phyloP scores from a whole-genome alignment of 768 basidiomycete species.

The Rhodotorula sphaerocarpa region DNA sequence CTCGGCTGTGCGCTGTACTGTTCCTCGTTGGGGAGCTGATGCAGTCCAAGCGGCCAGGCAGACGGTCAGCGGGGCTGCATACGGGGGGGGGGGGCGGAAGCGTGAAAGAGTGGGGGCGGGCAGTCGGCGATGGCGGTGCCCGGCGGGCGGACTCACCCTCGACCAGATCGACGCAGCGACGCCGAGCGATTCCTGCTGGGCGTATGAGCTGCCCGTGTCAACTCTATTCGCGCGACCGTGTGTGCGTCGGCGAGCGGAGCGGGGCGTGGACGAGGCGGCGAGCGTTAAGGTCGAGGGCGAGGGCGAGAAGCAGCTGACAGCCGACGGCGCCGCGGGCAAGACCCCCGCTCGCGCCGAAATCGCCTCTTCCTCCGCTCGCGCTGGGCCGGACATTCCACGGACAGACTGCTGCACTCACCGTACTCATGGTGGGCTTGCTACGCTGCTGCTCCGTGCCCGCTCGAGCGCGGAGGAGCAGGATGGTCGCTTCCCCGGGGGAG shows the following conservation, averaged over 20 bases:
- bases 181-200: neutral
- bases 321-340: too few species aligned
- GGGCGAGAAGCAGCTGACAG: too few species aligned
- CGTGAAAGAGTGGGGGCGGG: neutral
- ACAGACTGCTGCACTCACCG: neutral
- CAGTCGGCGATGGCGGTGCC: neutral
- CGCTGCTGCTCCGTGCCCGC: too few species aligned
- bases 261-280: neutral
- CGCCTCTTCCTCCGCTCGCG: too few species aligned
- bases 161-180: constrained; percentile 19
- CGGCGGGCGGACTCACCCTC: neutral
- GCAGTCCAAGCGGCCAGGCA: neutral
- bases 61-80: neutral
- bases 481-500: too few species aligned
- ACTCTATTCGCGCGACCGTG: too few species aligned
- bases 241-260: neutral
- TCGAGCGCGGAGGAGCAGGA: too few species aligned
- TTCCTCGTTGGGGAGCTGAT: constrained; percentile 24
- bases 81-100: neutral
- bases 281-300: too few species aligned
- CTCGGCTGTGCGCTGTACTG: neutral
- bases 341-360: too few species aligned
- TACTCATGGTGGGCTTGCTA: neutral
- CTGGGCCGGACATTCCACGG: too few species aligned
- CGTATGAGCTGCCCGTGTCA: too few species aligned